These are phyloP conservation scores for Thymus quinquecostatus DNA, from an alignment of 257 asterid species.

Conservation along the genomic window DNA sequence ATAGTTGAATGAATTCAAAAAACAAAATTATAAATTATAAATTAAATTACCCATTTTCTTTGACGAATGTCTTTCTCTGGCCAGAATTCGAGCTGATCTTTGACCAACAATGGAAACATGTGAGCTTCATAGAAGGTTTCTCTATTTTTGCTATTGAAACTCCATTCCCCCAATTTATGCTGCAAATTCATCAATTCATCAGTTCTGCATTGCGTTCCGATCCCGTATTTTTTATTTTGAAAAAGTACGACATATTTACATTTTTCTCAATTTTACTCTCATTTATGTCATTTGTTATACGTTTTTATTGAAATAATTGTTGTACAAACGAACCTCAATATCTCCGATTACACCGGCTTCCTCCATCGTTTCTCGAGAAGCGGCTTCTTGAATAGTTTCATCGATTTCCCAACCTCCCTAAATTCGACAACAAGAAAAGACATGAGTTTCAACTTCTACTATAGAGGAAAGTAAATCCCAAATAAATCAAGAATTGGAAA, in stretches of 20 bases:
- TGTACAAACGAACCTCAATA: slow-evolving; percentile 54
- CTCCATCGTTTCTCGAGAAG: slow-evolving; percentile 80
- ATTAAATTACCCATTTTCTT: slow-evolving; percentile 70
- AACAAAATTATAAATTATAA: background rate
- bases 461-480: too few relatives aligned
- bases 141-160: slow-evolving; percentile 57
- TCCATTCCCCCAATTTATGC: slow-evolving; percentile 68
- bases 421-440: background rate
- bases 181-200: slow-evolving; percentile 26
- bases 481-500: too few relatives aligned
- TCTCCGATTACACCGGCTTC: slow-evolving; percentile 90
- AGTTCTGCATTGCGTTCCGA: background rate
- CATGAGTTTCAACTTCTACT: too few relatives aligned
- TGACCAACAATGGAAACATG: slow-evolving; percentile 82
- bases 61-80: slow-evolving; percentile 82
- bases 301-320: too few relatives aligned
- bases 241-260: too few relatives aligned
- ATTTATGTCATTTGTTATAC: too few relatives aligned
- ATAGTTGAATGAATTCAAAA: background rate
- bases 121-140: slow-evolving; percentile 60
- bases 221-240: background rate
- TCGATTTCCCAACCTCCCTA: slow-evolving; percentile 93
- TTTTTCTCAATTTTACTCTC: too few relatives aligned
- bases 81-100: slow-evolving; percentile 73
- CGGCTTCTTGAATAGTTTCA: slow-evolving; percentile 69